Evolutionary conservation across 192 early-diverging fungal species (phyloP), one percentile per base, ranked within the genome.

Genomic region (Backusella parvicylindrica): DNA sequence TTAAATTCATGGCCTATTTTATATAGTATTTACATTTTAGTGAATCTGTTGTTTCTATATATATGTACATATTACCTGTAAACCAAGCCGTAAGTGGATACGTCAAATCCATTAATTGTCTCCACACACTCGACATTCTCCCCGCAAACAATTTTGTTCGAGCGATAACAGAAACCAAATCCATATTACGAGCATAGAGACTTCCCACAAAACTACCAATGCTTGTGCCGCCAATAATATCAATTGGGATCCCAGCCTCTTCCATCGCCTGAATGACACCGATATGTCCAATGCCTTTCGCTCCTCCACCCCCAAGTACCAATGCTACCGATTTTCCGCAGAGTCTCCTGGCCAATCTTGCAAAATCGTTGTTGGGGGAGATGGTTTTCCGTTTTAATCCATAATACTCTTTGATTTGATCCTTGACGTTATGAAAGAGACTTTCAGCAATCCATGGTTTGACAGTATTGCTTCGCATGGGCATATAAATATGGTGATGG

Each of bases 191-290:
- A 15, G 97, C 95, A 73, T 98, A 97, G 26, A 99, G 86, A 0
- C 97, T 97, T 16, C 93, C 92, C 68, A 98, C 92, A 77, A 98
- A 95, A 18, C 92, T 88, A 6, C 98, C 98, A 76, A 98, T 98
- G 56, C 92, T 94, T 0, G 96, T 97, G 15, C 98, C 98, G 38
- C 98, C 97, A 64, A 99, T 86, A 84, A 98, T 97, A 82, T 99
- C 98, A 31, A 99, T 91, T 0, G 97, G 97, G 41, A 99, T 93
- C 0, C 98, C 98, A 2, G 95, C 96, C 75, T 99, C 98, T 75
- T 99, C 97, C 37, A 99, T 85, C 0, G 96, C 96, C 40, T 89
- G 88, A 79, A 99, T 93, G 33, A 98, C 86, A 50, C 96, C 96
- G 73, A 98, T 88, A 47, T 98, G 96, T 1, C 93, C 86, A 56